Conservation (phyloP, 2,329 filamentous ascomycete species). For the Xylariaceae sp. region DNA sequence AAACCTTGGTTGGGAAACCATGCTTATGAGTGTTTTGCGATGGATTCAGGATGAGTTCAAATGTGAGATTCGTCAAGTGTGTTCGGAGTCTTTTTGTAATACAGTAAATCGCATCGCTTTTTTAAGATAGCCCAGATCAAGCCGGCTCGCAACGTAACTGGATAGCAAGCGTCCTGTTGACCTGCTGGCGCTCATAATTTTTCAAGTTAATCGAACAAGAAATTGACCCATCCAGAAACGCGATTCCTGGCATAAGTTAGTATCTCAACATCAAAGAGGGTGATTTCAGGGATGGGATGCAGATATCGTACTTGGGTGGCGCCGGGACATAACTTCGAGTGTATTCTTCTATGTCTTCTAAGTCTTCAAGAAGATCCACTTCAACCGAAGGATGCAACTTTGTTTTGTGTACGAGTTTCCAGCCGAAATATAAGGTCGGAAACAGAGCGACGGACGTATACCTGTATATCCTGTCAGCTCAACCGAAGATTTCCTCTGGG, state of each 20-base stretch:
- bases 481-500: neutral
- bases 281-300: no score
- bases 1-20: no score
- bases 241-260: conserved; percentile 19
- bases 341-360: conserved; percentile 65
- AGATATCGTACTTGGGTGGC: conserved; percentile 45
- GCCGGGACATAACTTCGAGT: conserved; percentile 52
- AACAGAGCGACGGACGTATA: conserved; percentile 72
- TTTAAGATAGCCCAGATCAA: neutral
- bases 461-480: conserved; percentile 25
- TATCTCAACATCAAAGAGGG: neutral
- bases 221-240: conserved; percentile 26
- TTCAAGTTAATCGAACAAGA: conserved; percentile 20
- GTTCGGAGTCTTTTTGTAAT: no score
- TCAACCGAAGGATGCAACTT: conserved; percentile 51
- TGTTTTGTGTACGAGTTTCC: conserved; percentile 65
- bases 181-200: neutral
- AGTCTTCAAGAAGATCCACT: conserved; percentile 56
- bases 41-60: no score
- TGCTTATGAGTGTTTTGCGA: no score
- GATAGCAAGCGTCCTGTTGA: neutral
- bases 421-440: conserved; percentile 62
- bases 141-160: neutral
- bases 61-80: no score
- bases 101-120: neutral